Percentiles rank a stretch among this genome's conserved stretches.
Conservation (phyloP, 2,329 filamentous ascomycete species). For the Emmonsiellopsis sp. region DNA sequence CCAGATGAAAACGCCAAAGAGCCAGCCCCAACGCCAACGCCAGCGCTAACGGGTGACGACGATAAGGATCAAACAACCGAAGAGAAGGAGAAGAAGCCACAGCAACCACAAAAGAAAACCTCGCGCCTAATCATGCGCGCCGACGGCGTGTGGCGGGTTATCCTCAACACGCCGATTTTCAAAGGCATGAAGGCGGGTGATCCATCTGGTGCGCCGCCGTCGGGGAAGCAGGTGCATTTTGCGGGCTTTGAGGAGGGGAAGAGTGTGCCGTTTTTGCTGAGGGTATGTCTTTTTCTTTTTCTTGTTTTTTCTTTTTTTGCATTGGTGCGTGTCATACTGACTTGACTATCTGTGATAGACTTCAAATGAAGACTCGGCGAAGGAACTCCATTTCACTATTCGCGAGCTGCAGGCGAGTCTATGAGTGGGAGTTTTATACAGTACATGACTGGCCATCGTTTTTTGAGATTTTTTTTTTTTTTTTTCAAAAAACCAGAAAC, state of each 20-base stretch:
- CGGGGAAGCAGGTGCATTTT: slow-evolving; percentile 61
- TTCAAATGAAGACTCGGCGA: slow-evolving; percentile 36
- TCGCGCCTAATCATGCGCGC: slow-evolving; percentile 82
- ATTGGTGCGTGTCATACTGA: neutral
- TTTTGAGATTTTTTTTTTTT: neutral
- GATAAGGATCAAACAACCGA: slow-evolving; percentile 35
- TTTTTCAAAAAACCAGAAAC: neutral
- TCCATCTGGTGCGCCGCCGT: slow-evolving; percentile 51
- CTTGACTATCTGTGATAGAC: slow-evolving; percentile 18
- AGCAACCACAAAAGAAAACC: slow-evolving; percentile 30
- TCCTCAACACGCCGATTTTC: slow-evolving; percentile 75
- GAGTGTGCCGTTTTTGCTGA: slow-evolving; percentile 46
- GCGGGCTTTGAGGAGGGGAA: slow-evolving; percentile 47
- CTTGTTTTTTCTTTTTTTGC: slow-evolving; percentile 37
- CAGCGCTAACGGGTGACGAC: slow-evolving; percentile 11
- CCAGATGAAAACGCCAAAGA: slow-evolving; percentile 30
- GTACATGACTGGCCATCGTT: too few species aligned
- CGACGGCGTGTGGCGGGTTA: slow-evolving; percentile 76
- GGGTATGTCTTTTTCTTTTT: slow-evolving; percentile 36
- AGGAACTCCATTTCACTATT: slow-evolving; percentile 40
- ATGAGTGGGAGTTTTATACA: slow-evolving; percentile 13
- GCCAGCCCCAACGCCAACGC: neutral
- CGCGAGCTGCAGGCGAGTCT: slow-evolving; percentile 30
- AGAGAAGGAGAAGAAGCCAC: slow-evolving; percentile 3
- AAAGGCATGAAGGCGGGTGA: slow-evolving; percentile 73